Evolutionary conservation across 148 eudicot genomes (phyloP).

Genomic region (Euryodendron excelsum): DNA sequence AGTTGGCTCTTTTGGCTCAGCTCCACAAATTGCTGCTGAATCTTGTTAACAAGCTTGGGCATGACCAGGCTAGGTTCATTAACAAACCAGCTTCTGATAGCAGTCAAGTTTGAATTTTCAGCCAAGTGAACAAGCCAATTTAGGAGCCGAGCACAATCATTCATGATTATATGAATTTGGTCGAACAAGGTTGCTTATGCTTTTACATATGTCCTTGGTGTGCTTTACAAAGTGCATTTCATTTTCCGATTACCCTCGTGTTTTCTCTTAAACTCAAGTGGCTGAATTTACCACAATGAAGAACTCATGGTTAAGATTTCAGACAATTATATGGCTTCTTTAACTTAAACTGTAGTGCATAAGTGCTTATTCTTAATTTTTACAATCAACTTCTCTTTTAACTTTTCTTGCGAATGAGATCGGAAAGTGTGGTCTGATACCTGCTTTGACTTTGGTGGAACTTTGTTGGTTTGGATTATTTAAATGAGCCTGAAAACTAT

Average conservation of each 20-base stretch:
- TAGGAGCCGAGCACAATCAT: neutral
- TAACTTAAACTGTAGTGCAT: neutral
- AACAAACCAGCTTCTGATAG: neutral
- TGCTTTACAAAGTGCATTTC: neutral
- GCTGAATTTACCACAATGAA: neutral
- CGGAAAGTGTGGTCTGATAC: neutral
- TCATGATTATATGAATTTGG: no score
- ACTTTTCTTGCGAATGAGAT: neutral
- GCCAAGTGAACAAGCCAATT: neutral
- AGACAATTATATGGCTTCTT: neutral
- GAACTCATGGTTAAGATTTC: neutral
- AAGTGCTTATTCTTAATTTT: neutral
- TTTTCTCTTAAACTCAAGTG: neutral
- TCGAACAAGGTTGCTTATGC: neutral
- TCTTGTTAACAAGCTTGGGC: neutral
- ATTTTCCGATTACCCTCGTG: neutral
- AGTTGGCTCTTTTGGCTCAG: neutral
- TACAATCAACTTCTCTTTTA: neutral
- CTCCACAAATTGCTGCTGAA: neutral
- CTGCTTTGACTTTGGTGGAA: neutral
- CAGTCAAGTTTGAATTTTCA: neutral
- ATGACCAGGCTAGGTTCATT: neutral
- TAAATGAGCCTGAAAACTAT: neutral
- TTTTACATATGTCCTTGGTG: neutral
- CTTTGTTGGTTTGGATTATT: neutral